Evolutionary conservation across 139 green algal genomes (phyloP).

Genomic region (Picochlorum sp.): DNA sequence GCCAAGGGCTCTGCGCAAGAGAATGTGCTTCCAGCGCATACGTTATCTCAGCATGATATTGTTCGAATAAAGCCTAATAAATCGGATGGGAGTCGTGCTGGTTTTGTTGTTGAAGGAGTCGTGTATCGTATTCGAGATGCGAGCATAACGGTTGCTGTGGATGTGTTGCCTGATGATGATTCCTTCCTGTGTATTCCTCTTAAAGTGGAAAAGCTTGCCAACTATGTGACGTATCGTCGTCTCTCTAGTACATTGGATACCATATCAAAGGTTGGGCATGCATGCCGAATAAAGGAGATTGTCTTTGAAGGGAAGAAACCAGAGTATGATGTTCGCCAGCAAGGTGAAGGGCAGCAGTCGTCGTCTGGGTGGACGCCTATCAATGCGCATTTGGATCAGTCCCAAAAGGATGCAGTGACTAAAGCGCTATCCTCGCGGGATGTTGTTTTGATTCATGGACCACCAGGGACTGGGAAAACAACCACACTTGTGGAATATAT

Average conservation of each 20-base stretch:
- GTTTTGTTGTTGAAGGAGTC: conserved; percentile 44
- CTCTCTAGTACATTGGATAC: conserved; percentile 31
- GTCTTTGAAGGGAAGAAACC: background rate
- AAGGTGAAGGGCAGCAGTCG: background rate
- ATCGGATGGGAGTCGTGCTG: conserved; percentile 5
- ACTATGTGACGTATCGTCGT: conserved; percentile 83
- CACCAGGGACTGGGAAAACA: conserved; percentile 80
- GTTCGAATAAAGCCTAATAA: conserved; percentile 32
- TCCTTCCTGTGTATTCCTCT: conserved; percentile 65
- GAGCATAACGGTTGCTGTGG: conserved; percentile 67
- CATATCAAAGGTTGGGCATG: no score
- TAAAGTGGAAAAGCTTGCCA: conserved; percentile 91
- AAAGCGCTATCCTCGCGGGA: conserved; percentile 70
- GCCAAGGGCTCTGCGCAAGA: conserved; percentile 1
- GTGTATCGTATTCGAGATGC: conserved; percentile 71
- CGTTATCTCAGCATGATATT: conserved; percentile 71
- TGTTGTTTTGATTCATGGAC: conserved; percentile 78
- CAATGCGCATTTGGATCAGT: conserved; percentile 38
- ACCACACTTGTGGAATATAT: conserved; percentile 52
- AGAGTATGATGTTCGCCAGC: background rate
- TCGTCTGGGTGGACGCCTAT: conserved; percentile 7
- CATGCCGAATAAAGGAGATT: background rate
- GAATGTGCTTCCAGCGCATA: conserved; percentile 65
- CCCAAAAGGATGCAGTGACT: conserved; percentile 64
- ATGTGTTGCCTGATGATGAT: conserved; percentile 83